Conservation (phyloP, 116 monocot genomes). For the Phalaenopsis hybrid region DNA sequence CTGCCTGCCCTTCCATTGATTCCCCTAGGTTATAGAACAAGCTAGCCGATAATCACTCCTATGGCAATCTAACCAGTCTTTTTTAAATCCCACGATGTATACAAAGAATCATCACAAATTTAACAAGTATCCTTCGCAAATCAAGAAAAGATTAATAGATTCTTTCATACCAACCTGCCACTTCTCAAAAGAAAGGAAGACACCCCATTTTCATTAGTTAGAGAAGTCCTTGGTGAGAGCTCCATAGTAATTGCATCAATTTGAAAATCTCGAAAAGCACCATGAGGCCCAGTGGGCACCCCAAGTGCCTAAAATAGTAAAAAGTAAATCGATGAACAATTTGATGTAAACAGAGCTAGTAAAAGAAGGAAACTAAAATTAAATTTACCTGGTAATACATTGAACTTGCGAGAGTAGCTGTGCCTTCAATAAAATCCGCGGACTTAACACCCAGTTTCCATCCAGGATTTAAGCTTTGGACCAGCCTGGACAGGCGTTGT, state of each 20-base stretch:
- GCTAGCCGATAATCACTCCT: too few species aligned
- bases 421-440: constrained; percentile 67
- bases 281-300: constrained; percentile 70
- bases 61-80: too few species aligned
- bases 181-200: constrained; percentile 49
- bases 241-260: constrained; percentile 71
- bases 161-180: constrained; percentile 59
- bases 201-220: constrained; percentile 44
- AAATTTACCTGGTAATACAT: constrained; percentile 72
- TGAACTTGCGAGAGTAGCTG: constrained; percentile 74
- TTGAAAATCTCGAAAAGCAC: constrained; percentile 84
- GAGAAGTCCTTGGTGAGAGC: constrained; percentile 35
- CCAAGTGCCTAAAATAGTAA: constrained; percentile 53
- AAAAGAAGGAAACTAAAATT: not conserved
- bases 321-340: constrained; percentile 7
- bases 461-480: constrained; percentile 47
- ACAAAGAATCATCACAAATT: not conserved
- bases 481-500: constrained; percentile 35
- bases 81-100: not conserved
- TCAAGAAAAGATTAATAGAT: not conserved
- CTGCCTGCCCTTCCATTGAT: too few species aligned
- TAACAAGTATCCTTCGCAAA: not conserved
- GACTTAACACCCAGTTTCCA: constrained; percentile 54
- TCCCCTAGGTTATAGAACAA: too few species aligned
- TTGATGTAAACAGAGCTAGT: not conserved